Base-by-base conservation (phyloP, 495 filamentous ascomycete species). In the Aspergillus biplanus region DNA sequence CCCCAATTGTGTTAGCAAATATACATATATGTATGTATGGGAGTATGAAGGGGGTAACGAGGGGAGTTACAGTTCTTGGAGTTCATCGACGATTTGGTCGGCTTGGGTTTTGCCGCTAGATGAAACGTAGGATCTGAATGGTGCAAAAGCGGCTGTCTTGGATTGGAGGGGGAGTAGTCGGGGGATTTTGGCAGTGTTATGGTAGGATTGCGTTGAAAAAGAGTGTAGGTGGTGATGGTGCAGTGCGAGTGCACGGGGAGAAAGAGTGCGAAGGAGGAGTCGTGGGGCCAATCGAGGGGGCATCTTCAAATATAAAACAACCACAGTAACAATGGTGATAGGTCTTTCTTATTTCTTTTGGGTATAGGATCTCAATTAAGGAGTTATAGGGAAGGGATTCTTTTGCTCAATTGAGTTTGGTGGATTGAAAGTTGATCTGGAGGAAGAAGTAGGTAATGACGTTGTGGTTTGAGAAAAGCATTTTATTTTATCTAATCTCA, bases 81-180 rank as follows among this genome's bases (percentile, higher is more conserved):
- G 27, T 52, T 80, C 77, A 34, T 79, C 75, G 61, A 80, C 74
- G n/a, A 81, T 65, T 5, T 71, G 56, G 61, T 81, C 78, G 3
- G 69, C 72, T 58, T 72, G 67, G 48, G 61, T 37, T 60, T 69
- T 71, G 34, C 67, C 68, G 15, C 62, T 44, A 37, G 55, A 46
- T 55, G 37, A 69, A 46, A 46, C 34, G 13, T 27, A 7, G 47
- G 37, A 48, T 34, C 12, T 13, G 18, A n/a, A 18, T 35, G 33
- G 18, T 52, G 54, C 21, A 34, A 15, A 18, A 9, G 16, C 4
- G 58, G 44, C n/a, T 15, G 56, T 31, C 18, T 39, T 56, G 31
- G 18, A 6, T 35, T n/a, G 44, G 21, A 33, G 49, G 11, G 5
- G 35, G 50, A 16, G 50, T 49, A 13, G 16, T 47, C 0, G 18